Evolutionary conservation across 2,329 filamentous ascomycete genomes (phyloP).

Genomic region (Grosmannia penicillata): DNA sequence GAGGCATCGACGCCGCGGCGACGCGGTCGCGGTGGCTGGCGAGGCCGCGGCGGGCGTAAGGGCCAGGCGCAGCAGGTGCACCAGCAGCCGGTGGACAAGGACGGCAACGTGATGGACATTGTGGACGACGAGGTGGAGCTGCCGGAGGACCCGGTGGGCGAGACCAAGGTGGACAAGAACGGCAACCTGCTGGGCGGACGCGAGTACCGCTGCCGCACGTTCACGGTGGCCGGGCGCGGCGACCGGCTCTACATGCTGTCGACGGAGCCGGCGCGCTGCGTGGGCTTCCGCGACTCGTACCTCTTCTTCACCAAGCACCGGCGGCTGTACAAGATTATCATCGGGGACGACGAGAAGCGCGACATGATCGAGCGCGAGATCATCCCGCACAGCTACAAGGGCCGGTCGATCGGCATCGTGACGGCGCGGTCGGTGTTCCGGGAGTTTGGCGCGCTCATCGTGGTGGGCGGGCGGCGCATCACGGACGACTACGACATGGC

Average conservation of each 20-base stretch:
- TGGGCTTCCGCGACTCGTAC: constrained; percentile 95
- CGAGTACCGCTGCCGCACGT: constrained; percentile 91
- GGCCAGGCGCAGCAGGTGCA: constrained; percentile 55
- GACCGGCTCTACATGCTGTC: constrained; percentile 94
- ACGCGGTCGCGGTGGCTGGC: constrained; percentile 57
- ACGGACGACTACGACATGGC: constrained; percentile 80
- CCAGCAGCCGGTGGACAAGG: constrained; percentile 81
- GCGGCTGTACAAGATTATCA: constrained; percentile 93
- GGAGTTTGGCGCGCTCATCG: constrained; percentile 87
- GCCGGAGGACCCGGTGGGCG: constrained; percentile 75
- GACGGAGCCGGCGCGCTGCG: constrained; percentile 89
- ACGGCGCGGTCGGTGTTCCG: constrained; percentile 93
- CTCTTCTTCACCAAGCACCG: constrained; percentile 98
- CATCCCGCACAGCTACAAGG: constrained; percentile 97
- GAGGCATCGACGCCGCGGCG: constrained; percentile 37
- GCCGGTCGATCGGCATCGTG: constrained; percentile 89
- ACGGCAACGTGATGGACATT: constrained; percentile 83
- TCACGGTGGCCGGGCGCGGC: constrained; percentile 73
- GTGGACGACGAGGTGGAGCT: constrained; percentile 83
- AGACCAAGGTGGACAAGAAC: constrained; percentile 83
- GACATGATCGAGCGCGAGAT: constrained; percentile 92
- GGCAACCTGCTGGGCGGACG: constrained; percentile 71
- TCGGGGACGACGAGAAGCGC: constrained; percentile 91
- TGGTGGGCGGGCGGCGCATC: constrained; percentile 78
- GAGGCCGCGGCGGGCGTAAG: constrained; percentile 48